Conservation (phyloP, 257 asterid species). For the Anisodus acutangulus region DNA sequence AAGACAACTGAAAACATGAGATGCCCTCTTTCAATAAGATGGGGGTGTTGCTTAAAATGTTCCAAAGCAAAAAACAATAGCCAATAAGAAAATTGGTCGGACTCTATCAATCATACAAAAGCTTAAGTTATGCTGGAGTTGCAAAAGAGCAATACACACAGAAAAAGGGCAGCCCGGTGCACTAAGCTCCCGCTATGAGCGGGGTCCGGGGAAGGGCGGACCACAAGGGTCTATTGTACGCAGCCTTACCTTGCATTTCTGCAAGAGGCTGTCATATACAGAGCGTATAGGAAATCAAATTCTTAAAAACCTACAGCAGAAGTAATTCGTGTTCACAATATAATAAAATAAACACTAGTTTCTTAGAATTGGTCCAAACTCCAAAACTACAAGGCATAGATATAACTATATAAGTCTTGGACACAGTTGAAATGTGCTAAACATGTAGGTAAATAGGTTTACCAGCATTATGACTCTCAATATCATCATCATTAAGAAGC, state of each 20-base stretch:
- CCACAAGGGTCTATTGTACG: no score
- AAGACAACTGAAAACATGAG: not conserved
- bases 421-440: not conserved
- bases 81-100: not conserved
- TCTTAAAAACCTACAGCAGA: not conserved
- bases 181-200: no score
- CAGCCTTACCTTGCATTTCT: no score
- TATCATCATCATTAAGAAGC: not conserved
- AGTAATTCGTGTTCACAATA: not conserved
- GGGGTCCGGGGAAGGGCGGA: no score
- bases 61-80: not conserved
- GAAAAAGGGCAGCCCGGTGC: not conserved
- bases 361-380: not conserved
- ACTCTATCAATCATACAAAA: not conserved
- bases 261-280: not conserved
- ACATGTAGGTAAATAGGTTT: not conserved
- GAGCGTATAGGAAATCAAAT: not conserved
- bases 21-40: not conserved
- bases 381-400: not conserved
- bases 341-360: not conserved
- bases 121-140: not conserved
- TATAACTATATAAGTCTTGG: not conserved
- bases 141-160: not conserved
- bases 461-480: not conserved
- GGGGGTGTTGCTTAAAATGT: not conserved